Evolutionary conservation across 2,329 filamentous ascomycete species (phyloP).

Genomic region (Neocatenulostroma microsporum): DNA sequence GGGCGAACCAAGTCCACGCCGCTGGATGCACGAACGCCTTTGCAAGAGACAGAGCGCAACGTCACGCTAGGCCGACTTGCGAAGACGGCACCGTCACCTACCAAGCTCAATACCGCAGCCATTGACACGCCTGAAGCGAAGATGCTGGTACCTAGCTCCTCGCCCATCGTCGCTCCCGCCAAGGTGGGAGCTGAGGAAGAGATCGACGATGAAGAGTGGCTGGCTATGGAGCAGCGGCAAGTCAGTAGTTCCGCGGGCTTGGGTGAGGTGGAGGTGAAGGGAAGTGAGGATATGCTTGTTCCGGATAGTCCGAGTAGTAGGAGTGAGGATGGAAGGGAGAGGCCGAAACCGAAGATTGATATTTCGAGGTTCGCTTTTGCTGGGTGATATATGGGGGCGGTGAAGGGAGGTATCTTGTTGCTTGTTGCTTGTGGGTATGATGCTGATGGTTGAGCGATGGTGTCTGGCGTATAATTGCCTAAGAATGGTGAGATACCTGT

Average conservation of each 20-base stretch:
- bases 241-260: constrained; percentile 16
- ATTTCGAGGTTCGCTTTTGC: constrained; percentile 34
- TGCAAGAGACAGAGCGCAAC: background rate
- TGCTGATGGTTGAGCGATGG: no score
- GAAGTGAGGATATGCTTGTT: constrained; percentile 42
- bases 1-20: constrained; percentile 12
- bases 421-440: background rate
- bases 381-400: constrained; percentile 9
- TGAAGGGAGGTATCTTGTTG: background rate
- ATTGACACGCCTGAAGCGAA: background rate
- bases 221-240: constrained; percentile 17
- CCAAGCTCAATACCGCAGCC: no score
- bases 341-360: constrained; percentile 29
- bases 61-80: no score
- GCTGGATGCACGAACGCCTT: constrained; percentile 23
- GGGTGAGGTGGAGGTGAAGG: constrained; percentile 26
- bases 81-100: no score
- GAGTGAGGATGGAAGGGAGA: constrained; percentile 29
- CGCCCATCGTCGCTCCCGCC: constrained; percentile 11
- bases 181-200: constrained; percentile 10
- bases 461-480: no score
- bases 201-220: constrained; percentile 19
- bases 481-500: no score
- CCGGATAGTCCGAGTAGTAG: constrained; percentile 38
- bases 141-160: constrained; percentile 2